Percentiles rank a stretch among this genome's conserved stretches.
phyloP scores from a whole-genome alignment of 768 basidiomycete species.

The Cantharellus anzutake region DNA sequence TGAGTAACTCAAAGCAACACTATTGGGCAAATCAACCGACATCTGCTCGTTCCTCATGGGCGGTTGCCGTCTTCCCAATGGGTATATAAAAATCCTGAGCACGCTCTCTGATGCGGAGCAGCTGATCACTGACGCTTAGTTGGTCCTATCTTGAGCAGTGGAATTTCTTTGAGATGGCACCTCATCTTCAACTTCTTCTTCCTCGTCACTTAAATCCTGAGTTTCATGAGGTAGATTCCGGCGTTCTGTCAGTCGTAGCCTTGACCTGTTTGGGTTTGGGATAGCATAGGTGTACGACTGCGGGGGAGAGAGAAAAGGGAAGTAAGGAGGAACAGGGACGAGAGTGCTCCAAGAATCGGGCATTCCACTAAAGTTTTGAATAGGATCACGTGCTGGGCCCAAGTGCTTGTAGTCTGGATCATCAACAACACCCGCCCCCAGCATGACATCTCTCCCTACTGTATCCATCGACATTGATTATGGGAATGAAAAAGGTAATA shows the following conservation, averaged over 20 bases:
- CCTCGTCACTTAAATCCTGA: conserved; percentile 8
- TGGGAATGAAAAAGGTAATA: conserved; percentile 46
- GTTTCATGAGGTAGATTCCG: conserved; percentile 6
- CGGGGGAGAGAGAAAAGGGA: conserved; percentile 7
- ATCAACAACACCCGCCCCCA: neutral
- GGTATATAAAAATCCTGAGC: conserved; percentile 7
- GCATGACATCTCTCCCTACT: conserved; percentile 12
- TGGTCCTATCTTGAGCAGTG: neutral
- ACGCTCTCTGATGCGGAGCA: conserved; percentile 4
- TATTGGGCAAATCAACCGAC: neutral
- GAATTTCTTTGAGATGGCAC: neutral
- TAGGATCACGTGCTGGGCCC: too few relatives aligned
- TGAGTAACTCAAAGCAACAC: neutral
- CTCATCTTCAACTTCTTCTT: conserved; percentile 8
- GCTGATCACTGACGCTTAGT: neutral
- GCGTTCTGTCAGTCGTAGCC: conserved; percentile 3
- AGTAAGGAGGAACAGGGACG: conserved; percentile 3
- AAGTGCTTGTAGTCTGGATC: too few relatives aligned
- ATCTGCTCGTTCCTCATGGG: conserved; percentile 8
- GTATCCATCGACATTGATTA: conserved; percentile 37
- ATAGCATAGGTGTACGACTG: conserved; percentile 6
- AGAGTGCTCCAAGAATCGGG: neutral
- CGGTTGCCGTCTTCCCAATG: conserved; percentile 4
- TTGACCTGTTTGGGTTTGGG: conserved; percentile 1
- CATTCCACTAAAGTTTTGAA: too few relatives aligned